Evolutionary conservation across 106 monocot species (phyloP).

Genomic region (Xerophyta viscosa): DNA sequence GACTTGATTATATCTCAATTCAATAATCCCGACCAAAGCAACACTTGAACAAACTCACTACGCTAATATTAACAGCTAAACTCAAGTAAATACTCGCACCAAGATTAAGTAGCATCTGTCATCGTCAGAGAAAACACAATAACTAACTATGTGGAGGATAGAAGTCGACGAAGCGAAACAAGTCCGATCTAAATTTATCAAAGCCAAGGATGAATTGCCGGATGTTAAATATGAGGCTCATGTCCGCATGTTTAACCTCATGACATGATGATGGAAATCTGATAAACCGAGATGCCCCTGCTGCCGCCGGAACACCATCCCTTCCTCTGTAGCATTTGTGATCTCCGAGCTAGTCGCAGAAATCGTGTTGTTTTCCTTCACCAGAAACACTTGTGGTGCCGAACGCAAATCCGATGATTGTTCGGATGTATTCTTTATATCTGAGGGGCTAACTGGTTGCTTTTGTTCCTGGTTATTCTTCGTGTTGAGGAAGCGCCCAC

Average conservation of each 20-base stretch:
- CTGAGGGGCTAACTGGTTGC: background rate
- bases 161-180: background rate
- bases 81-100: too few species aligned
- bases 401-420: background rate
- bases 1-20: too few species aligned
- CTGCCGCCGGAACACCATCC: background rate
- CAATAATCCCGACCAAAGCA: too few species aligned
- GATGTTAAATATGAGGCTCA: background rate
- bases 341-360: slow-evolving; percentile 8
- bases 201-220: slow-evolving; percentile 78
- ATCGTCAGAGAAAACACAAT: too few species aligned
- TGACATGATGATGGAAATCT: slow-evolving; percentile 9
- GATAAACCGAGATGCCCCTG: slow-evolving; percentile 3
- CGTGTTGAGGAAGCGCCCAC: slow-evolving; percentile 71
- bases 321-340: slow-evolving; percentile 8
- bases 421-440: background rate
- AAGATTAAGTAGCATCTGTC: too few species aligned
- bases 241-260: slow-evolving; percentile 10
- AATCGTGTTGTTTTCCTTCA: background rate
- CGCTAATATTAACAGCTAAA: too few species aligned
- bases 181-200: background rate
- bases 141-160: too few species aligned
- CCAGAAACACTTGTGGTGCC: background rate
- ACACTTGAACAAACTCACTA: too few species aligned
- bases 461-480: slow-evolving; percentile 29